Evolutionary conservation across 306 rosid species (phyloP), one percentile per base, ranked within the genome.

Genomic region (Vigna trinervia): DNA sequence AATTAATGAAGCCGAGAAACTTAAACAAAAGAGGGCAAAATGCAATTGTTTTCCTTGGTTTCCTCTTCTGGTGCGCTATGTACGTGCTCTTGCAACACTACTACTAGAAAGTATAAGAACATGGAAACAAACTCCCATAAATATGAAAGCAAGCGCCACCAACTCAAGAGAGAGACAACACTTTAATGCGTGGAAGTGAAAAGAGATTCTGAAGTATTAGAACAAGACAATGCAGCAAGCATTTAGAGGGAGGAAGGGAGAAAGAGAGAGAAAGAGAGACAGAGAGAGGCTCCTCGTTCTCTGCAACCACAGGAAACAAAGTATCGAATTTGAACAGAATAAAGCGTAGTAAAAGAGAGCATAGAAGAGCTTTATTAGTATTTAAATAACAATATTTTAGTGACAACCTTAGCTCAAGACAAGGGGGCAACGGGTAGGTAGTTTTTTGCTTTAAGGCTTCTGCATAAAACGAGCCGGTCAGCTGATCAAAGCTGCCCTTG

Each of bases 201-300:
- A 90, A 70, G 89, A 88, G 96, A 92, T 87, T 92, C 93, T 85
- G 86, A 85, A 73, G 89, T 80, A 81, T 86, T 80, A 82, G 89
- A 92, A 88, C 80, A 82, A 92, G 97, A 92, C 97, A 95, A 90
- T 92, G 98, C 85, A 80, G 89, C 78, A 88, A 89, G 84, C 84
- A 84, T n/a, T 83, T 13, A 73, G 79, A 82, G 74, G 79, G 72
- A 84, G 83, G 80, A 69, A 76, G 65, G 66, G 65, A 80, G 64
- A 65, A 51, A 7, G 74, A 45, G 50, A 45, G 50, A 45, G 60
- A 80, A 64, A 30, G 34, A 30, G 36, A 67, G 71, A 81, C 60
- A 70, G 56, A 80, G 71, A 65, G 66, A 14, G 80, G 80, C 81
- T 81, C 92, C 97, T 94, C 92, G 97, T 89, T 92, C 97, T 89